Conservation (phyloP, 768 basidiomycete species). For the Postia placenta region DNA sequence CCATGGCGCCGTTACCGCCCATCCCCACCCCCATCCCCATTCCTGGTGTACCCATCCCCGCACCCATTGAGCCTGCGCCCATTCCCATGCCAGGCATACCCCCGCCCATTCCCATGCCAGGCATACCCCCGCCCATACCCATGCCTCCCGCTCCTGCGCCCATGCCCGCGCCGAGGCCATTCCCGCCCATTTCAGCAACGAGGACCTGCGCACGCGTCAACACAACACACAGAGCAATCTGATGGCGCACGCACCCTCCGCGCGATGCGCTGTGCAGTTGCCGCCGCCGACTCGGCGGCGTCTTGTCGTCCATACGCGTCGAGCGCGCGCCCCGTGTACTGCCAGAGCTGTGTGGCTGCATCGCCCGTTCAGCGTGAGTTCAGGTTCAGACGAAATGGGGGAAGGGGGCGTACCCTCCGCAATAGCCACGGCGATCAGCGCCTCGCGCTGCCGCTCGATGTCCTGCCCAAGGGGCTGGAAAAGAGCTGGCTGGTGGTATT, state of each 20-base stretch:
- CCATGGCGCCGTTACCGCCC: background rate
- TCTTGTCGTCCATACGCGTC: conserved; percentile 41
- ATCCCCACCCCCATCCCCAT: background rate
- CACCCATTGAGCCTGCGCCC: conserved; percentile 5
- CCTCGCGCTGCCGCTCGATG: conserved; percentile 58
- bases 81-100: background rate
- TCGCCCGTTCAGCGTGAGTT: too few species aligned
- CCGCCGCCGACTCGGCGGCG: conserved; percentile 63
- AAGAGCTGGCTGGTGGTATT: conserved; percentile 42
- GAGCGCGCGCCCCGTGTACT: conserved; percentile 37
- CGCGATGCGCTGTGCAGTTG: conserved; percentile 34
- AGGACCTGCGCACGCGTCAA: too few species aligned
- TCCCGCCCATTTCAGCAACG: background rate
- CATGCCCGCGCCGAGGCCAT: too few species aligned
- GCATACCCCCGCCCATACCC: background rate
- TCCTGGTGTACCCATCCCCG: background rate
- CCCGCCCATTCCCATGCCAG: background rate
- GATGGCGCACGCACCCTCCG: background rate
- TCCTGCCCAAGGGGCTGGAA: conserved; percentile 53
- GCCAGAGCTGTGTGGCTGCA: conserved; percentile 54
- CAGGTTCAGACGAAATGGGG: too few species aligned
- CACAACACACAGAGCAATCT: background rate
- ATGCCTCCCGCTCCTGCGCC: background rate
- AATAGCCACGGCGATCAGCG: conserved; percentile 58
- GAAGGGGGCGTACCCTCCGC: conserved; percentile 60